A percentile compares a stretch with the other conserved stretches of the same genome.
Conservation (phyloP, 306 rosid species). For the Quercus wislizeni region DNA sequence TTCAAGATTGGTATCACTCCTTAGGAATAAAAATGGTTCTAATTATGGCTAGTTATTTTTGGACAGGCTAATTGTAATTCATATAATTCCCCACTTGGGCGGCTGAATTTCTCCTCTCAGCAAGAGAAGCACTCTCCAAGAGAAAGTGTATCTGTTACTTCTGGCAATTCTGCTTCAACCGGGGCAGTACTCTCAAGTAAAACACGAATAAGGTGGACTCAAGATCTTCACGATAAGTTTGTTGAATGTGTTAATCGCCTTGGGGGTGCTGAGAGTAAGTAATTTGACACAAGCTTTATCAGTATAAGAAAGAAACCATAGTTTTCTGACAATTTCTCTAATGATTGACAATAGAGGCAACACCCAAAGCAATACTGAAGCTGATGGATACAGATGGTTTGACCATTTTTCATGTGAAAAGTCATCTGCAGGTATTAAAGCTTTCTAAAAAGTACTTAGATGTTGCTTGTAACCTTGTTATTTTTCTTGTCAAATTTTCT, state of each 20-base stretch:
- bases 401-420: conserved; percentile 86
- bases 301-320: background rate
- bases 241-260: conserved; percentile 77
- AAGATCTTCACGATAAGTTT: conserved; percentile 90
- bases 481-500: background rate
- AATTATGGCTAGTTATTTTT: conserved; percentile 6
- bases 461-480: background rate
- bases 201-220: conserved; percentile 85
- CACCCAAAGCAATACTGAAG: conserved; percentile 79
- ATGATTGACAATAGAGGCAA: conserved; percentile 61
- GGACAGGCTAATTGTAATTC: conserved; percentile 37
- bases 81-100: conserved; percentile 36
- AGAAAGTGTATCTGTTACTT: conserved; percentile 26
- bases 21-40: background rate
- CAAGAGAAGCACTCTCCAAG: conserved; percentile 52
- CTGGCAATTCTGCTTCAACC: conserved; percentile 33
- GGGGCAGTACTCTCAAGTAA: conserved; percentile 45
- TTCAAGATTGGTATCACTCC: background rate
- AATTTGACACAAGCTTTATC: background rate
- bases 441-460: background rate
- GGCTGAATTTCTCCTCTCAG: conserved; percentile 38
- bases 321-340: conserved; percentile 12
- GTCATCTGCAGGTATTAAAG: conserved; percentile 67
- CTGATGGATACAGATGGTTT: conserved; percentile 76
- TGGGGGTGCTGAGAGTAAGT: conserved; percentile 85